Percentiles rank a stretch among this genome's conserved stretches.
Conservation (phyloP, 176 grass and related monocot species). For the Triticum monococcum region DNA sequence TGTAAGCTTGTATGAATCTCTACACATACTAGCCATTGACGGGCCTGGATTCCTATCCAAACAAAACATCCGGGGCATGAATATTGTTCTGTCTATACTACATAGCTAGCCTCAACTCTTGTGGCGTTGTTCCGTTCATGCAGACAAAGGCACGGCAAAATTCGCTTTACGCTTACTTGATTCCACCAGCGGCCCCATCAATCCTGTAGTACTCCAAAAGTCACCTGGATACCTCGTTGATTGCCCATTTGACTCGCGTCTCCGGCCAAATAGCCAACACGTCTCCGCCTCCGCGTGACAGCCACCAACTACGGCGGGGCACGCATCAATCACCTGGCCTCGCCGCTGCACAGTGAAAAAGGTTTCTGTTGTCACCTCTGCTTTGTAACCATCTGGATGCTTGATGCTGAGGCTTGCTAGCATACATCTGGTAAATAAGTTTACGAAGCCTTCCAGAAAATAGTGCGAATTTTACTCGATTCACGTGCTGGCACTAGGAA, state of each 20-base stretch:
- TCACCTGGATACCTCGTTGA: neutral
- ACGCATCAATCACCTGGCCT: neutral
- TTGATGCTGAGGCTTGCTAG: neutral
- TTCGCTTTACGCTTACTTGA: slow-evolving; percentile 35
- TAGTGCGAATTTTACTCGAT: neutral
- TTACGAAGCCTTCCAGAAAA: too few species aligned
- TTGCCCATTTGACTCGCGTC: slow-evolving; percentile 17
- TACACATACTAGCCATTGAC: neutral
- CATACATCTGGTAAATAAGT: too few species aligned
- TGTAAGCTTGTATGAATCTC: neutral
- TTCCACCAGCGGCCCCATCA: neutral
- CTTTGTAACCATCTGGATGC: neutral
- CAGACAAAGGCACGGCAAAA: neutral
- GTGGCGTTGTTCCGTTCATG: too few species aligned
- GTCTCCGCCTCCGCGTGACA: slow-evolving; percentile 8
- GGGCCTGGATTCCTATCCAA: neutral
- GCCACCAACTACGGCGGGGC: neutral
- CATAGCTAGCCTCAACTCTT: neutral
- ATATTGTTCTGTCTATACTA: neutral
- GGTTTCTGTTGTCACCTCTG: slow-evolving; percentile 9
- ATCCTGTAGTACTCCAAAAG: neutral
- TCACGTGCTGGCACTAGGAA: neutral
- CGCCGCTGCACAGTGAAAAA: too few species aligned
- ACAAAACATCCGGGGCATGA: neutral
- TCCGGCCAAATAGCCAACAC: too few species aligned